Conservation (phyloP, 2,329 filamentous ascomycete genomes). For the Beauveria varroae region DNA sequence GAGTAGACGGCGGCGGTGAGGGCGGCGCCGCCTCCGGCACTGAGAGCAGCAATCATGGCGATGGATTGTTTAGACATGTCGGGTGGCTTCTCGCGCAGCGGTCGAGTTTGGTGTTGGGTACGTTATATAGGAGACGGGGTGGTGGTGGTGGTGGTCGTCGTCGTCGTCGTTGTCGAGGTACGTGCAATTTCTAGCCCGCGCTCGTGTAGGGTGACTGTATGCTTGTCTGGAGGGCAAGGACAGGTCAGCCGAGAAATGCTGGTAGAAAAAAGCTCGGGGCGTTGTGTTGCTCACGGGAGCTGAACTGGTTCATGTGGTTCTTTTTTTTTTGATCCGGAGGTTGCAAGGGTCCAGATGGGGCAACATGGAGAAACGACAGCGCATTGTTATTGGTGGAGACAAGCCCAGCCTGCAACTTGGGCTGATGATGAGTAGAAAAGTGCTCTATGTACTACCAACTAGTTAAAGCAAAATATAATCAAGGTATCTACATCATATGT, state of each 20-base stretch:
- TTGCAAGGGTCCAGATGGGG: not conserved
- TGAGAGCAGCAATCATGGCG: conserved; percentile 66
- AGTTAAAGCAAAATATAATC: no score
- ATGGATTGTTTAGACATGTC: conserved; percentile 73
- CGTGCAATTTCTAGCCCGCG: not conserved
- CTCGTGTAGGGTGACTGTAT: not conserved
- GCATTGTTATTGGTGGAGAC: not conserved
- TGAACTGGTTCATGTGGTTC: not conserved
- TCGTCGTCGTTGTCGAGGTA: no score
- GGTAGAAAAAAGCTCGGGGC: not conserved
- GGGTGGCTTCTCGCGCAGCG: conserved; percentile 12
- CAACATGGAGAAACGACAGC: not conserved
- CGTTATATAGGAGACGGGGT: conserved; percentile 13
- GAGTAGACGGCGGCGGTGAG: conserved; percentile 63
- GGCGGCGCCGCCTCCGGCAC: conserved; percentile 69
- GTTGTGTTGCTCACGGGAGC: not conserved
- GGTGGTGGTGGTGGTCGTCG: no score
- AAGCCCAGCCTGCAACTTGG: not conserved
- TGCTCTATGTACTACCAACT: no score
- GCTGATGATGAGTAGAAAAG: no score
- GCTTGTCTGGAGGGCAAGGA: not conserved
- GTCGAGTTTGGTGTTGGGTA: conserved; percentile 4
- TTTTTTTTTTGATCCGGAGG: no score
- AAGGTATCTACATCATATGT: no score
- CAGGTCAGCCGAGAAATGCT: not conserved